phyloP scores from a whole-genome alignment of 495 filamentous ascomycete genomes.

The Tuber calosporum region DNA sequence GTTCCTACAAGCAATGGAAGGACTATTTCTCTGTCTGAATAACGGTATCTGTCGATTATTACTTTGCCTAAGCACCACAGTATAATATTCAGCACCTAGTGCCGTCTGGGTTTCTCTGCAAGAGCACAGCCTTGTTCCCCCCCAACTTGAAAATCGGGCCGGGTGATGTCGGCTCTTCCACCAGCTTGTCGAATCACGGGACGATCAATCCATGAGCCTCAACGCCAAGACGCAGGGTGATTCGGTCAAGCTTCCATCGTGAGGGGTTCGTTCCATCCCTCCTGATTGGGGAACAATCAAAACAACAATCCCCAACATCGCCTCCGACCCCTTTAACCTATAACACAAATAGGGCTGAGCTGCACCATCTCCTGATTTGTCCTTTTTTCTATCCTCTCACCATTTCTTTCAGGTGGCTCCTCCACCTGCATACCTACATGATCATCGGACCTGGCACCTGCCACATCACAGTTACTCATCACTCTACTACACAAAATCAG shows the following conservation, averaged over 20 bases:
- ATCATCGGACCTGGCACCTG: background rate
- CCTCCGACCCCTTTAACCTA: background rate
- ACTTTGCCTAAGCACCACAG: background rate
- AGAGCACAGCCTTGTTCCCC: background rate
- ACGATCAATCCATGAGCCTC: background rate
- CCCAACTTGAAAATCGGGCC: background rate
- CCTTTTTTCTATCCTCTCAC: background rate
- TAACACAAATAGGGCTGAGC: background rate
- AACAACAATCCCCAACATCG: background rate
- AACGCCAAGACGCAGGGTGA: background rate
- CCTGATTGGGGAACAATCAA: background rate
- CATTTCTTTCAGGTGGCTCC: background rate
- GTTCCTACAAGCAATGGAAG: background rate
- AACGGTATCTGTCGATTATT: background rate
- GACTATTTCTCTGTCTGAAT: background rate
- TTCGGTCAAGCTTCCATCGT: background rate
- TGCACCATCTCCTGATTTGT: background rate
- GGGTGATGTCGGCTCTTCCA: background rate
- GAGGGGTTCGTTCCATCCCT: background rate
- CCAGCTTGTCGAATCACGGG: background rate
- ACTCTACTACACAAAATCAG: background rate
- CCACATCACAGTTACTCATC: background rate
- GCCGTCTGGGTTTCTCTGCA: background rate
- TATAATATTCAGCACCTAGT: background rate
- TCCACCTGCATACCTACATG: background rate